These are phyloP conservation scores for Thelonectria olida DNA, from an alignment of 2,329 filamentous ascomycete species.

Conservation along the genomic window DNA sequence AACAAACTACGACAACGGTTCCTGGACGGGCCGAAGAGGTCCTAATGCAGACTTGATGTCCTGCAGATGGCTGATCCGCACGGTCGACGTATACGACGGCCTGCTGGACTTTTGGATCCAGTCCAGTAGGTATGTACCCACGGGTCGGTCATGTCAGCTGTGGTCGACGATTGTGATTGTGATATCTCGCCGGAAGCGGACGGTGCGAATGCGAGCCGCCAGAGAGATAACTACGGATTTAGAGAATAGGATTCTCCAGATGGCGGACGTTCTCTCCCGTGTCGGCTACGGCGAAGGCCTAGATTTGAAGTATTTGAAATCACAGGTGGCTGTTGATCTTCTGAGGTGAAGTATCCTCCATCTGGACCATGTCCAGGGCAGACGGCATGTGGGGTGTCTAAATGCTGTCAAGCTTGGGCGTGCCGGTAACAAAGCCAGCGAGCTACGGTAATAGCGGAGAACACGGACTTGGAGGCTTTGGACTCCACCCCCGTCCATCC, in stretches of 20 bases:
- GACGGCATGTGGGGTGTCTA: slow-evolving; percentile 11
- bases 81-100: background rate
- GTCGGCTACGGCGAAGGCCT: slow-evolving; percentile 12
- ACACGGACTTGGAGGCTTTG: background rate
- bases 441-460: slow-evolving; percentile 3
- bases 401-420: background rate
- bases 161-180: background rate
- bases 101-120: background rate
- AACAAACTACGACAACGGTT: slow-evolving; percentile 10
- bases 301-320: slow-evolving; percentile 6
- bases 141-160: background rate
- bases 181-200: background rate
- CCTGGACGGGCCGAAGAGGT: slow-evolving; percentile 3
- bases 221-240: background rate
- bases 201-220: no score
- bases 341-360: slow-evolving; percentile 10
- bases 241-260: background rate
- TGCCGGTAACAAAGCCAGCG: slow-evolving; percentile 12
- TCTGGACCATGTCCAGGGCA: slow-evolving; percentile 1
- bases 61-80: slow-evolving; percentile 29
- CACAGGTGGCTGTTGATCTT: slow-evolving; percentile 3
- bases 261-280: background rate
- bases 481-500: slow-evolving; percentile 17
- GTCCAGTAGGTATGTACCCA: slow-evolving; percentile 3
- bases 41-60: slow-evolving; percentile 36